These are phyloP conservation scores for Nigrospora sphaerica DNA, from an alignment of 2,329 filamentous ascomycete species.

Conservation along the genomic window DNA sequence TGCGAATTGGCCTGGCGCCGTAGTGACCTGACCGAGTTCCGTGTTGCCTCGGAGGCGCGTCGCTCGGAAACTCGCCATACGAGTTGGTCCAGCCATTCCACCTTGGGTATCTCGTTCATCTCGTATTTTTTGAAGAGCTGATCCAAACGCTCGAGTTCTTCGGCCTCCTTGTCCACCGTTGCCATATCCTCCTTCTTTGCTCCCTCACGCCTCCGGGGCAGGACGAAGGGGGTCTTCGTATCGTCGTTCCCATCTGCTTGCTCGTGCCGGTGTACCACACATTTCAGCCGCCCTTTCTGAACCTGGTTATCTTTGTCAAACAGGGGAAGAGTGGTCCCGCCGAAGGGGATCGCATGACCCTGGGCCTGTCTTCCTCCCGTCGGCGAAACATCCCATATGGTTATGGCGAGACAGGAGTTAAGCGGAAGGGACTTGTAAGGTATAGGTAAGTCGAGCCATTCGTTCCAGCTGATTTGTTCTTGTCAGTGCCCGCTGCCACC, in stretches of 20 bases:
- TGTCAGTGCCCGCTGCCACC: conserved; percentile 5
- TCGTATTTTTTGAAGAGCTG: conserved; percentile 94
- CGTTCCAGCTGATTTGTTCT: conserved; percentile 64
- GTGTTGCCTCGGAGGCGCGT: conserved; percentile 57
- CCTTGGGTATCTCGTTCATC: conserved; percentile 88
- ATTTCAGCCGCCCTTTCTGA: conserved; percentile 89
- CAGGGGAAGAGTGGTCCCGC: conserved; percentile 84
- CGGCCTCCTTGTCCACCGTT: conserved; percentile 60
- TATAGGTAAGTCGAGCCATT: conserved; percentile 88
- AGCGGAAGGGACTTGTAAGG: conserved; percentile 75
- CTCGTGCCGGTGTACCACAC: conserved; percentile 73
- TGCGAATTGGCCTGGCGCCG: conserved; percentile 35
- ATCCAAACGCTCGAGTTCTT: conserved; percentile 85
- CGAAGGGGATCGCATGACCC: conserved; percentile 82
- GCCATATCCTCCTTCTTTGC: conserved; percentile 41
- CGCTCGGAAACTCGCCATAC: conserved; percentile 89
- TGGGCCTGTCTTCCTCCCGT: conserved; percentile 62
- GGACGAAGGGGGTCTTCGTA: conserved; percentile 68
- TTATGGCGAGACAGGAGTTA: conserved; percentile 82
- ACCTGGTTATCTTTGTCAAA: conserved; percentile 90
- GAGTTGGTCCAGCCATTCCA: conserved; percentile 92
- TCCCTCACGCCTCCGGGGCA: conserved; percentile 46
- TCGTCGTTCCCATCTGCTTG: conserved; percentile 79
- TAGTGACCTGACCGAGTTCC: conserved; percentile 52
- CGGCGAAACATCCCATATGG: conserved; percentile 89